Evolutionary conservation across 2,329 filamentous ascomycete species (phyloP).

Genomic region (Pseudocercospora ulei): DNA sequence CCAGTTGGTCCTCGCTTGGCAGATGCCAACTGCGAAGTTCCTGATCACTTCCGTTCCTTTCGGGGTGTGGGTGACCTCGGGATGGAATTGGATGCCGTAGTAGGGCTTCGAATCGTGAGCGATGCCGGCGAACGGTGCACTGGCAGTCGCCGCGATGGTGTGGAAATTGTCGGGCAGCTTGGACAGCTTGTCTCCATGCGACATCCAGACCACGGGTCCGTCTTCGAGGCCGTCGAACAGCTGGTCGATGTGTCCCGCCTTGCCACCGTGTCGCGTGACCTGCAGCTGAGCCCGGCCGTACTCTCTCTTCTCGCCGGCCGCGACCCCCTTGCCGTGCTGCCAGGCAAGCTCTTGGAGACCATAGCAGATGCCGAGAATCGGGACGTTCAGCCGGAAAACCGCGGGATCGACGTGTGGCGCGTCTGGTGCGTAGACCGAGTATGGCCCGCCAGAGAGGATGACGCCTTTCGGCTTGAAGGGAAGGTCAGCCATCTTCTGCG

Average conservation of each 20-base stretch:
- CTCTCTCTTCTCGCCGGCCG: slow-evolving; percentile 57
- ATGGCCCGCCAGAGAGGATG: slow-evolving; percentile 62
- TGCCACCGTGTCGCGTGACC: slow-evolving; percentile 48
- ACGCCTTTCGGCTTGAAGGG: slow-evolving; percentile 74
- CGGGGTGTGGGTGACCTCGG: slow-evolving; percentile 67
- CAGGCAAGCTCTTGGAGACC: slow-evolving; percentile 64
- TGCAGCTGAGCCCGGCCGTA: slow-evolving; percentile 62
- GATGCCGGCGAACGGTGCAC: slow-evolving; percentile 71
- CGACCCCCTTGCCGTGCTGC: slow-evolving; percentile 57
- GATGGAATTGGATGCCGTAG: slow-evolving; percentile 82
- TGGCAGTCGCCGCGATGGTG: slow-evolving; percentile 63
- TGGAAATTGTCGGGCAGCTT: slow-evolving; percentile 63
- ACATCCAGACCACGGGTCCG: slow-evolving; percentile 70
- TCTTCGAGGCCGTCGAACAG: slow-evolving; percentile 70
- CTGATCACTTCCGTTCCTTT: slow-evolving; percentile 59
- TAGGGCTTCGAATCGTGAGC: slow-evolving; percentile 60
- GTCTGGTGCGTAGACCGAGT: slow-evolving; percentile 70
- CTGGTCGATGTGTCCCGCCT: slow-evolving; percentile 56
- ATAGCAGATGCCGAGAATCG: slow-evolving; percentile 54
- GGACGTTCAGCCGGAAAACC: slow-evolving; percentile 64
- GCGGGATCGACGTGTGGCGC: slow-evolving; percentile 73
- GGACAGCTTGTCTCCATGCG: slow-evolving; percentile 75
- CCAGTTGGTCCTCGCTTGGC: slow-evolving; percentile 67
- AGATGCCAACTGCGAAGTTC: slow-evolving; percentile 82
- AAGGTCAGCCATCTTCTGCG: slow-evolving; percentile 67